A percentile compares a stretch with the other conserved stretches of the same genome.
These are phyloP conservation scores for Ramalina peruviana DNA, from an alignment of 495 filamentous ascomycete genomes.

Conservation along the genomic window DNA sequence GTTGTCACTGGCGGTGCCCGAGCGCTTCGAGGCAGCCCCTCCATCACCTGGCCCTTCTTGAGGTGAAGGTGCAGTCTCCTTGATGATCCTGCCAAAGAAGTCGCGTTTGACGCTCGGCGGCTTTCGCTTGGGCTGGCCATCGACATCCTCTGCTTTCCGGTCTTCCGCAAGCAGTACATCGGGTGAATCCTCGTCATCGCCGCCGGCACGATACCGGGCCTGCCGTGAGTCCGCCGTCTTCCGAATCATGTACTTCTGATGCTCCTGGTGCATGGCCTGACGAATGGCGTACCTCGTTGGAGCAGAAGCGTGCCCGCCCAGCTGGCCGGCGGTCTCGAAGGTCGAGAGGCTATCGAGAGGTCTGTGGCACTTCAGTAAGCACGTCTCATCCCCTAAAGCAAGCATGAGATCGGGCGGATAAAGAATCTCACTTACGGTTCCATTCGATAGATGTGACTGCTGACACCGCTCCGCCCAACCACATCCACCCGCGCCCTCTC, in stretches of 20 bases:
- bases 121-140: slow-evolving; percentile 18
- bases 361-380: slow-evolving; percentile 26
- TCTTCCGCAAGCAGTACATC: slow-evolving; percentile 16
- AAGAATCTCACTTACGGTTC: slow-evolving; percentile 54
- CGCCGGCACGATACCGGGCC: slow-evolving; percentile 34
- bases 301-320: slow-evolving; percentile 26
- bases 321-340: slow-evolving; percentile 36
- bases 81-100: slow-evolving; percentile 73
- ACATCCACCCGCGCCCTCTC: slow-evolving; percentile 68
- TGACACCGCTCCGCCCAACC: slow-evolving; percentile 27
- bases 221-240: slow-evolving; percentile 45
- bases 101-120: slow-evolving; percentile 52
- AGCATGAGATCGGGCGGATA: neutral
- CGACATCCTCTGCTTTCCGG: slow-evolving; percentile 23
- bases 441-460: slow-evolving; percentile 81
- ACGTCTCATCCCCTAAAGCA: slow-evolving; percentile 1
- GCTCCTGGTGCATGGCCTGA: slow-evolving; percentile 83
- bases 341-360: slow-evolving; percentile 56
- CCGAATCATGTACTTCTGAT: slow-evolving; percentile 49
- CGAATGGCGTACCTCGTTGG: slow-evolving; percentile 77
- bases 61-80: slow-evolving; percentile 26
- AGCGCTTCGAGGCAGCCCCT: slow-evolving; percentile 17
- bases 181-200: slow-evolving; percentile 4
- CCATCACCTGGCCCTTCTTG: slow-evolving; percentile 12
- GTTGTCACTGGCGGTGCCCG: slow-evolving; percentile 18